Base-by-base conservation (phyloP, 495 filamentous ascomycete species). In the Corynascus novoguineensis region DNA sequence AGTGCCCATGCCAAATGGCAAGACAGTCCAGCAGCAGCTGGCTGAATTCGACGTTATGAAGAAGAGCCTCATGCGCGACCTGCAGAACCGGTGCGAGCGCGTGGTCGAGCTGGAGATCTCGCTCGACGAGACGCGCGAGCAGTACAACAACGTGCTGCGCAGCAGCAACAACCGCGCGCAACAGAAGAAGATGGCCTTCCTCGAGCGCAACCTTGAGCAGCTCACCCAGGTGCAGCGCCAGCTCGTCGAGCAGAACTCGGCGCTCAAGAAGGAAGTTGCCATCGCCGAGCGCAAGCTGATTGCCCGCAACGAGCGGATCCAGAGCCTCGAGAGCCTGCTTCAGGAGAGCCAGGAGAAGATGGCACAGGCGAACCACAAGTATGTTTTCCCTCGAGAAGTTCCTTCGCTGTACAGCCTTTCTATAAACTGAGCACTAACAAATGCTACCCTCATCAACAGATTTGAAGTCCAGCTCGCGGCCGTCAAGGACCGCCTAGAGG, bases 161-260 rank as follows among this genome's bases (percentile, higher is more conserved):
- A 88, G 88, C 19, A 95, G 89, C 53, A 97, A 97, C 78, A 97
- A 95, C 78, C 87, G 92, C 35, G 90, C 92, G 22, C 93, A 98
- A 74, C 93, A 97, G 73, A 98, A 98, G 85, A 98, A 97, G 81
- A 97, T 98, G 89, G 93, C 92, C 7, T 98, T 98, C 83, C 75
- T 98, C 41, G 95, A 98, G 74, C 87, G 93, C 67, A 98, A 98
- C 71, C 83, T 98, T 15, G 93, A 98, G 74, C 95, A 97, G 73
- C 79, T 98, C 38, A 98, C 95, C 0, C 87, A 93, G 65, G 95
- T 98, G 53, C 93, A 98, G 71, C 83, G 93, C 22, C 95, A 98
- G 77, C 82, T 98, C 8, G 93, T 98, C 25, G 93, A 98, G 73
- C 93, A 98, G 72, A 98, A 98, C 71, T 86, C 87, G 62, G 86